Base-by-base conservation (phyloP, 1,139 yeast genomes). In the Taphrina confusa region DNA sequence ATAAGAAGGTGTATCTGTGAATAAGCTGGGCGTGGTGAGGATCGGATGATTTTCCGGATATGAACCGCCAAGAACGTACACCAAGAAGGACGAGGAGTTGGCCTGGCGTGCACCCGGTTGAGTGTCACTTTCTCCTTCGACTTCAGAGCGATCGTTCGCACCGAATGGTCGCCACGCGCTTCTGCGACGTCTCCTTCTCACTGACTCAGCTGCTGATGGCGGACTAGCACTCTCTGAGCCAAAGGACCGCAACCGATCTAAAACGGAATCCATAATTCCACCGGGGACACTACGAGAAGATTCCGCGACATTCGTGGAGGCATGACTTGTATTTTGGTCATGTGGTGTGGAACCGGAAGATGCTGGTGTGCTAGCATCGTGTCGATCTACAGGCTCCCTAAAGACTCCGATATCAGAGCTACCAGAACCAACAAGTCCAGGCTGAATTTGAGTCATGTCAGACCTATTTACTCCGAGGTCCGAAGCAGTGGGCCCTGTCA, bases 1-100 rank as follows among this genome's bases (percentile, higher is more conserved):
- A 65, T 78, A 77, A 0, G 80, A 73, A 5, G 82, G 82, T 57
- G 75, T 72, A 57, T 78, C 81, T 1, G 79, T 74, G 67, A 78
- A 71, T 31, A 79, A 65, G 0, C 80, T 71, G 2, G 81, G 80
- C 0, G 81, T 79, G 1, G 75, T 68, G 40, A 79, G 68, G 11
- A 80, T 68, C 2, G 82, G 82, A 64, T 80, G 82, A 62, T 77
- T 71, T 55, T 71, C 72, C 1, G 80, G 77, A 63, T 76, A 79
- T 2, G 76, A 67, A 28, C 80, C 81, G 1, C 82, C 82, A 66
- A 78, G 73, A 4, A 79, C 80, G 63, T 78, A 78, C 2, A 47
- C 47, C 16, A 79, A 78, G 25, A 79, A 76, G 82, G 82, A 79
- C 1, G 81, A 75, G 11, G 74, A 65, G 6, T 68, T 59, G 8